Conservation (phyloP, 345 rosid genomes). For the Mallotus nudiflorus region DNA sequence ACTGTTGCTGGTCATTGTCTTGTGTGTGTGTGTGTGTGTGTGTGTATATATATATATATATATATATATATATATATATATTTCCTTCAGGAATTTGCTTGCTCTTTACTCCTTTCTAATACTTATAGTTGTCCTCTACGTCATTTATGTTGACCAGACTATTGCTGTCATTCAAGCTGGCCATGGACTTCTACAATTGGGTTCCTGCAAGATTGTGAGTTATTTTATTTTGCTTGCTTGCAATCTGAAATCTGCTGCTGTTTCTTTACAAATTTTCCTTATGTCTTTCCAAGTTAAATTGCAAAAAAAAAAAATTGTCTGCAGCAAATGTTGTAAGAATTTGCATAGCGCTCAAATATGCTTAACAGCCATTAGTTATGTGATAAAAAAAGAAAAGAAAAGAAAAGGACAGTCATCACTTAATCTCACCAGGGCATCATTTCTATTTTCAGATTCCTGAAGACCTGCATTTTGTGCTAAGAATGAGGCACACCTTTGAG, state of each 20-base stretch:
- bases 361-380: not conserved
- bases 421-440: constrained; percentile 4
- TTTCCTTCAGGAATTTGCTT: too few relatives aligned
- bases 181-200: constrained; percentile 90
- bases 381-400: not conserved
- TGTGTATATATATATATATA: too few relatives aligned
- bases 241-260: not conserved
- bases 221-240: not conserved
- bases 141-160: constrained; percentile 48
- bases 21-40: too few relatives aligned
- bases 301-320: too few relatives aligned
- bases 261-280: not conserved
- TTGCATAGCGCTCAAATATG: not conserved
- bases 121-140: not conserved
- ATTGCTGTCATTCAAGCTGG: constrained; percentile 99
- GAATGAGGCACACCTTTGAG: constrained; percentile 95
- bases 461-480: constrained; percentile 94
- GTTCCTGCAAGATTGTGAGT: constrained; percentile 97
- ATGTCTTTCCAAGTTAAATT: too few relatives aligned
- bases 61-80: too few relatives aligned
- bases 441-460: constrained; percentile 64
- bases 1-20: constrained; percentile 1
- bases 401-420: not conserved
- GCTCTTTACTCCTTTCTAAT: not conserved
- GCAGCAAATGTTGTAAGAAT: not conserved